These are phyloP conservation scores for Zygosaccharomyces gambellarensis DNA, from an alignment of 805 yeast species.

Conservation along the genomic window DNA sequence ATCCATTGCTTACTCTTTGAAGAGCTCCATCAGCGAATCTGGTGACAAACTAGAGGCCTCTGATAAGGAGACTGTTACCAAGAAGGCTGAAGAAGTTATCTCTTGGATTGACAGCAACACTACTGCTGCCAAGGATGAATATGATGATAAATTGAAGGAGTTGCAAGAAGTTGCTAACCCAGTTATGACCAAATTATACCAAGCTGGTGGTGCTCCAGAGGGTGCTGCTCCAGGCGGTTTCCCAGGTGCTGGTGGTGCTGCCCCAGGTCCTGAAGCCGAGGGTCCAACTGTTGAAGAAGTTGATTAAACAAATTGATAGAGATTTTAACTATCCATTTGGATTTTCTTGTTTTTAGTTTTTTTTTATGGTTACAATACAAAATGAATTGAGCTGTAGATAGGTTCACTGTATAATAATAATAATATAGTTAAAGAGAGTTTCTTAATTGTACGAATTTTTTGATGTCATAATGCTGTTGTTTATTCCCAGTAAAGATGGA, in stretches of 20 bases:
- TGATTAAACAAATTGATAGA: conserved; percentile 43
- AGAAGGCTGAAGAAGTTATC: conserved; percentile 81
- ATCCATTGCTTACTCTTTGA: conserved; percentile 91
- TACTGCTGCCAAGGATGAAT: conserved; percentile 91
- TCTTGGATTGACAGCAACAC: conserved; percentile 90
- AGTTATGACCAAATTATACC: conserved; percentile 94
- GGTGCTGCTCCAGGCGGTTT: conserved; percentile 62
- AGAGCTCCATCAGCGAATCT: conserved; percentile 72
- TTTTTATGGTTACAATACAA: neutral
- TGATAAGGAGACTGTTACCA: conserved; percentile 68
- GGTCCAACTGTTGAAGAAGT: conserved; percentile 82
- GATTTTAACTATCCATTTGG: conserved; percentile 3
- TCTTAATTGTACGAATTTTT: neutral
- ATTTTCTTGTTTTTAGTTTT: conserved; percentile 1
- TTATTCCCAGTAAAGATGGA: neutral
- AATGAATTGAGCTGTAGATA: neutral
- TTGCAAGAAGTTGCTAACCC: conserved; percentile 96
- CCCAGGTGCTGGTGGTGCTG: conserved; percentile 58
- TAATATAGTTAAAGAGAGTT: neutral
- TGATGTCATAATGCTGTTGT: neutral
- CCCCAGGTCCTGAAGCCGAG: conserved; percentile 56
- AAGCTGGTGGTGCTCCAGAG: conserved; percentile 79
- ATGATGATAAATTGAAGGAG: conserved; percentile 90
- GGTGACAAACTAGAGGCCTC: conserved; percentile 74
- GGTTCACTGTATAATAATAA: neutral